Evolutionary conservation across 805 yeast species (phyloP), one percentile per base, ranked within the genome.

Genomic region (Zygosaccharomyces bailii): DNA sequence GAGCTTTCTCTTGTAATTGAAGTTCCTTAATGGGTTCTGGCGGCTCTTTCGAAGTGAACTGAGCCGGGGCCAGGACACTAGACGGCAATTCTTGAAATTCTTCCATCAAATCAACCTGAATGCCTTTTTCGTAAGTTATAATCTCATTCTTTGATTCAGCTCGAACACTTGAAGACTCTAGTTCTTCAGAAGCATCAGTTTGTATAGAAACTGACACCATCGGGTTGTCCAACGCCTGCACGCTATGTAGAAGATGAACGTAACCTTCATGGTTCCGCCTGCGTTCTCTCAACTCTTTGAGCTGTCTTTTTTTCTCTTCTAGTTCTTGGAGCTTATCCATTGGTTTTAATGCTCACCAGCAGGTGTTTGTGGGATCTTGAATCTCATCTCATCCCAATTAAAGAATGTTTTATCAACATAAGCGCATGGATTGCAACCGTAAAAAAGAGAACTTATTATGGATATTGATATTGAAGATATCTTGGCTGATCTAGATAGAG

Each of bases 401-500:
- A n/a, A 23, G 32, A 27, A 37, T 19, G 17, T 21, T 37, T 37
- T 16, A 37, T 36, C 18, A 7, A 24, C 30, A 10, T 9, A 16
- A 21, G 31, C 31, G 40, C n/a, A 29, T n/a, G n/a, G 18, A 36
- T 31, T 5, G 13, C 31, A 27, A 27, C 4, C 13, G 13, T n/a
- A 27, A 10, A 27, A 27, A 27, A 20, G 35, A 33, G 11, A 7
- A 13, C 11, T 11, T 8, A 16, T 14, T 13, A 63, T 61, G 67
- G 56, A 65, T 30, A 75, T 79, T 69, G 79, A 83, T 51, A 80
- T 84, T 50, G 86, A 83, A 46, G 91, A 83, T 56, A 83, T 84
- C 50, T 68, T 85, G 37, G 72, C 73, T 36, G 89, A 84, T 45
- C 78, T 86, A 47, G 88, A 84, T 48, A 59, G 65, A 18, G 74